phyloP scores from a whole-genome alignment of 2,329 filamentous ascomycete species.

The Cercospora brassicicola region DNA sequence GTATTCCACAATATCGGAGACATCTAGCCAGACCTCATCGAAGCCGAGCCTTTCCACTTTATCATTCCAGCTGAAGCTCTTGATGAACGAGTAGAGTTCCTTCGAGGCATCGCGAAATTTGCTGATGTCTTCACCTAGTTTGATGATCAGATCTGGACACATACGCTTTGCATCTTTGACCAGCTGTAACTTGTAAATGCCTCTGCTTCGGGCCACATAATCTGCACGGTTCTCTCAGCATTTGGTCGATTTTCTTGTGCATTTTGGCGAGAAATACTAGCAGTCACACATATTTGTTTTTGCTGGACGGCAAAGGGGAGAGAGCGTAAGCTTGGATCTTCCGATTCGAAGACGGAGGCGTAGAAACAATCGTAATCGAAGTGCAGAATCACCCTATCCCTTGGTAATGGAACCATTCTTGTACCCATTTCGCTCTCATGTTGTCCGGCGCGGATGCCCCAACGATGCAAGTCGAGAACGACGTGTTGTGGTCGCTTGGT shows the following conservation, averaged over 20 bases:
- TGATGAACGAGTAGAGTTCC: conserved; percentile 70
- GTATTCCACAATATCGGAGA: conserved; percentile 82
- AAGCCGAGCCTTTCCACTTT: conserved; percentile 82
- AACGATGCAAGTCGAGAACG: neutral
- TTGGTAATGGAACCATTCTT: conserved; percentile 42
- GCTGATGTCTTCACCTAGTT: conserved; percentile 82
- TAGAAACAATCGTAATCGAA: conserved; percentile 96
- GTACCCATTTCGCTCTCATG: conserved; percentile 29
- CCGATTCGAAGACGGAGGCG: conserved; percentile 82
- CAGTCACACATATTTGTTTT: conserved; percentile 81
- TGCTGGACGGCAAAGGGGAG: conserved; percentile 83
- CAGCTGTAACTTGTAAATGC: conserved; percentile 78
- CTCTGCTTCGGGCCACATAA: conserved; percentile 75
- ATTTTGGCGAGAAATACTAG: neutral
- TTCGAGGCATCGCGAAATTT: conserved; percentile 87
- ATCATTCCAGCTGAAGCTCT: conserved; percentile 71
- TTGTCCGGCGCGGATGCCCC: neutral
- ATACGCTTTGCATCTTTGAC: conserved; percentile 75
- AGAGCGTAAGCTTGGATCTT: conserved; percentile 69
- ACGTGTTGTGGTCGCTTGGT: neutral
- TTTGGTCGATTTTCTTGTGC: neutral
- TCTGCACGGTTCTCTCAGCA: conserved; percentile 60
- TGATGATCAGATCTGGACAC: conserved; percentile 81
- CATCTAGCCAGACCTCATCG: conserved; percentile 81
- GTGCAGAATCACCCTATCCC: conserved; percentile 73